A percentile compares a stretch with the other conserved stretches of the same genome.
phyloP scores from a whole-genome alignment of 495 filamentous ascomycete genomes.

The Xylaria scruposa region DNA sequence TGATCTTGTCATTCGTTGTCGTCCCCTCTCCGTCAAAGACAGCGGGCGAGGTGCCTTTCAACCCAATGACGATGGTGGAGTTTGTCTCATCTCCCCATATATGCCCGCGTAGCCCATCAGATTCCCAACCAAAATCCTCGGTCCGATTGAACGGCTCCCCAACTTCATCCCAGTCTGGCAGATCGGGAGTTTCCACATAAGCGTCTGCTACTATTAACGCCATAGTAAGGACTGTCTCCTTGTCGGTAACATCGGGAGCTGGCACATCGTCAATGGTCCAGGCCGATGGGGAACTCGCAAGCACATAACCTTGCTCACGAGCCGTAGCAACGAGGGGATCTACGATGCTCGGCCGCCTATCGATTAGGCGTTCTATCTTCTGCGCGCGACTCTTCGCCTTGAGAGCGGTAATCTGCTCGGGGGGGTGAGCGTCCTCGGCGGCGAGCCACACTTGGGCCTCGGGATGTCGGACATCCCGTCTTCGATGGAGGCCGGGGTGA shows the following conservation, averaged over 20 bases:
- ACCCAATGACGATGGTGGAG: slow-evolving; percentile 83
- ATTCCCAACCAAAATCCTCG: slow-evolving; percentile 85
- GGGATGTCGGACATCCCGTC: slow-evolving; percentile 68
- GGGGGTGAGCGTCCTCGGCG: slow-evolving; percentile 66
- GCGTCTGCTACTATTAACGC: slow-evolving; percentile 88
- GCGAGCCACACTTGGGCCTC: slow-evolving; percentile 68
- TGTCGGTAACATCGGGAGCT: slow-evolving; percentile 85
- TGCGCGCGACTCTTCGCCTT: slow-evolving; percentile 63
- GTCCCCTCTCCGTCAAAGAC: slow-evolving; percentile 95
- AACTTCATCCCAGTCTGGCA: slow-evolving; percentile 84
- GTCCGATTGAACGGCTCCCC: slow-evolving; percentile 82
- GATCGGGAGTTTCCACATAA: slow-evolving; percentile 74
- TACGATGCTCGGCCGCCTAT: slow-evolving; percentile 76
- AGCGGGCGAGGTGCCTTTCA: slow-evolving; percentile 90
- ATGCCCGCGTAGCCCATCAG: slow-evolving; percentile 88
- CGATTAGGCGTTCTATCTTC: slow-evolving; percentile 79
- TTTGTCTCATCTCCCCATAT: slow-evolving; percentile 88
- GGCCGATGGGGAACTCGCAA: slow-evolving; percentile 67
- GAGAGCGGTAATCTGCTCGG: slow-evolving; percentile 55
- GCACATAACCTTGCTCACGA: slow-evolving; percentile 64
- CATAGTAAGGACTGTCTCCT: slow-evolving; percentile 80
- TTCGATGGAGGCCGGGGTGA: slow-evolving; percentile 75
- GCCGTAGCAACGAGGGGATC: slow-evolving; percentile 76
- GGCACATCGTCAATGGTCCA: slow-evolving; percentile 84
- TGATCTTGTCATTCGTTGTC: slow-evolving; percentile 95